phyloP scores from a whole-genome alignment of 2,329 filamentous ascomycete species.

The Fusarium coicis region DNA sequence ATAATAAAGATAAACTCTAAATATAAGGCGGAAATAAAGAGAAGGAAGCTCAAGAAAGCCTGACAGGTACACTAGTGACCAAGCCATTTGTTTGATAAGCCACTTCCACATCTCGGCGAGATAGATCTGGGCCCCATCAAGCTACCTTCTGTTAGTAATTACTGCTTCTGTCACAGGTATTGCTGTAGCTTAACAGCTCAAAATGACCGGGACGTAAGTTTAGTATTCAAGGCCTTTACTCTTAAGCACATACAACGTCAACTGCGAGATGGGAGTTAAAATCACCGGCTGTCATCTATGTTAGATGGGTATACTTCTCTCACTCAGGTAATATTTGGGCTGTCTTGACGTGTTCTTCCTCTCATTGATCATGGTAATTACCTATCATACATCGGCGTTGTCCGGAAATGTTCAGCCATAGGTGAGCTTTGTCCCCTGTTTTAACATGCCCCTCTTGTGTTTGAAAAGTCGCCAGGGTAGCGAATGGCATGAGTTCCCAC shows the following conservation, averaged over 20 bases:
- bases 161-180: not conserved
- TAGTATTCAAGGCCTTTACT: not conserved
- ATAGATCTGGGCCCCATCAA: not conserved
- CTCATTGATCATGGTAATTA: not conserved
- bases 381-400: not conserved
- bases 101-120: not conserved
- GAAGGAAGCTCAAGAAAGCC: not conserved
- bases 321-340: not conserved
- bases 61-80: not conserved
- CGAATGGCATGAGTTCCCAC: constrained; percentile 19
- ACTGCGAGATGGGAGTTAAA: not conserved
- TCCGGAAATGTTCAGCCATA: not conserved
- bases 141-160: not conserved
- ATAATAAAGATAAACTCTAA: not conserved
- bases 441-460: constrained; percentile 11
- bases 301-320: not conserved
- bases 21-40: not conserved
- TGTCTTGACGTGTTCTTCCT: not conserved
- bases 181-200: not conserved
- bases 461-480: constrained; percentile 23
- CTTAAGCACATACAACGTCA: not conserved
- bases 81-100: not conserved
- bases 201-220: not conserved
- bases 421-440: constrained; percentile 7
- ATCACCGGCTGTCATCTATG: not conserved